Evolutionary conservation across 495 filamentous ascomycete species (phyloP).

Genomic region (Parachaetomium inaequale): DNA sequence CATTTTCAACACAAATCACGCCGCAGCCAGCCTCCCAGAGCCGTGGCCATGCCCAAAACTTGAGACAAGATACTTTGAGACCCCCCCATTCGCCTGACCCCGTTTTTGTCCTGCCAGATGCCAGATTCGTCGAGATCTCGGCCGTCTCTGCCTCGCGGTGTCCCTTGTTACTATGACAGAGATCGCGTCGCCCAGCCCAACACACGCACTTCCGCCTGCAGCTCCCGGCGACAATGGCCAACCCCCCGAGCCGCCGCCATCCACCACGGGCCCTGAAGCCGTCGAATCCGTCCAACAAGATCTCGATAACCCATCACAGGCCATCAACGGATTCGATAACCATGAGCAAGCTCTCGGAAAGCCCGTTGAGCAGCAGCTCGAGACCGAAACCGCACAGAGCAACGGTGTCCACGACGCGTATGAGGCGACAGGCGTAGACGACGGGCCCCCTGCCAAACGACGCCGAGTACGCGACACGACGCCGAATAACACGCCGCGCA

Average conservation of each 20-base stretch:
- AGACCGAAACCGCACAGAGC: conserved; percentile 18
- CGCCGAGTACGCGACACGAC: conserved; percentile 58
- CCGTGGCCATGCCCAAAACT: conserved; percentile 62
- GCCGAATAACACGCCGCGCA: conserved; percentile 33
- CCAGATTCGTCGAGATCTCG: conserved; percentile 63
- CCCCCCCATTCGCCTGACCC: conserved; percentile 60
- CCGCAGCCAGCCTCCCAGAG: conserved; percentile 38
- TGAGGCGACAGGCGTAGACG: conserved; percentile 23
- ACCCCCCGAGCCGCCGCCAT: conserved; percentile 15
- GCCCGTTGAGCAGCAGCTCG: background rate
- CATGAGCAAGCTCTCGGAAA: background rate
- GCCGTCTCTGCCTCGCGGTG: conserved; percentile 40
- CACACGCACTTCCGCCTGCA: conserved; percentile 34
- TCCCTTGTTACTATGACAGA: conserved; percentile 48
- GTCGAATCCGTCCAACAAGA: conserved; percentile 12
- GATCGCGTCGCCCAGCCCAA: conserved; percentile 49
- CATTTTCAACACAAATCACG: conserved; percentile 38
- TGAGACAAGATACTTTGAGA: conserved; percentile 48
- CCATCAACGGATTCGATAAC: conserved; percentile 5
- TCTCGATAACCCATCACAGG: background rate
- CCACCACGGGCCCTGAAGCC: conserved; percentile 5
- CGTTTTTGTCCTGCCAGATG: conserved; percentile 57
- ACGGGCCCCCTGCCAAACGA: conserved; percentile 65
- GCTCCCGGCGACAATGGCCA: conserved; percentile 29
- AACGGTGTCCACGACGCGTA: conserved; percentile 21